A percentile compares a stretch with the other conserved stretches of the same genome.
Conservation (phyloP, 2,329 filamentous ascomycete genomes). For the Aspergillus cejpii region DNA sequence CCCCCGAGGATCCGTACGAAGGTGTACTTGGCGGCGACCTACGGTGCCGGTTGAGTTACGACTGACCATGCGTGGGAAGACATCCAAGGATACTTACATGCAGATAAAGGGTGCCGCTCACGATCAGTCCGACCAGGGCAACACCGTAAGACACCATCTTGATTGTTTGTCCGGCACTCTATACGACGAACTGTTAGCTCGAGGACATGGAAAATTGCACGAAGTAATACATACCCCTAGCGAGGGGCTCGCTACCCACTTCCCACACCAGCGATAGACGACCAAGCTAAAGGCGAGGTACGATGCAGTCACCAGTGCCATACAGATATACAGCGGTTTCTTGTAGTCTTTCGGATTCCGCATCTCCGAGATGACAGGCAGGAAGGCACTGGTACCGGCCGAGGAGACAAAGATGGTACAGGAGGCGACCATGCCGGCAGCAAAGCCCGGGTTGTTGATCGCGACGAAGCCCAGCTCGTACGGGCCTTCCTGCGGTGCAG, state of each 20-base stretch:
- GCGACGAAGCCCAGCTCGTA: slow-evolving; percentile 55
- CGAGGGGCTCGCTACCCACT: slow-evolving; percentile 7
- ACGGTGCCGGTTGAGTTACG: background rate
- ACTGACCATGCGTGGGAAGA: background rate
- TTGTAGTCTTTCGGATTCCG: slow-evolving; percentile 52
- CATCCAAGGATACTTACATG: background rate
- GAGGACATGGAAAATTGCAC: background rate
- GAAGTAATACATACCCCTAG: slow-evolving; percentile 1
- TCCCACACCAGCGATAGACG: slow-evolving; percentile 11
- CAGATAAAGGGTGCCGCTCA: slow-evolving; percentile 8
- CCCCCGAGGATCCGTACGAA: slow-evolving; percentile 50
- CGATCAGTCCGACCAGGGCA: slow-evolving; percentile 6
- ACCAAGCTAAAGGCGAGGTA: slow-evolving; percentile 48
- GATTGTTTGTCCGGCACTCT: slow-evolving; percentile 9
- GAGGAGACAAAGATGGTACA: slow-evolving; percentile 55
- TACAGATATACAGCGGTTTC: slow-evolving; percentile 55
- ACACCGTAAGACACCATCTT: slow-evolving; percentile 10
- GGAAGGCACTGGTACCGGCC: slow-evolving; percentile 53
- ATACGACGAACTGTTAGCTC: background rate
- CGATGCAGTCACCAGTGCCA: slow-evolving; percentile 50
- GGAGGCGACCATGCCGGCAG: slow-evolving; percentile 51
- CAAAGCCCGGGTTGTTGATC: slow-evolving; percentile 52
- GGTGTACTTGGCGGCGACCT: slow-evolving; percentile 49
- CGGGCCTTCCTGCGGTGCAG: slow-evolving; percentile 52
- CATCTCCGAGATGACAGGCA: slow-evolving; percentile 62